Evolutionary conservation across 306 rosid species (phyloP), one percentile per base, ranked within the genome.

Genomic region (Cicer cuneatum): DNA sequence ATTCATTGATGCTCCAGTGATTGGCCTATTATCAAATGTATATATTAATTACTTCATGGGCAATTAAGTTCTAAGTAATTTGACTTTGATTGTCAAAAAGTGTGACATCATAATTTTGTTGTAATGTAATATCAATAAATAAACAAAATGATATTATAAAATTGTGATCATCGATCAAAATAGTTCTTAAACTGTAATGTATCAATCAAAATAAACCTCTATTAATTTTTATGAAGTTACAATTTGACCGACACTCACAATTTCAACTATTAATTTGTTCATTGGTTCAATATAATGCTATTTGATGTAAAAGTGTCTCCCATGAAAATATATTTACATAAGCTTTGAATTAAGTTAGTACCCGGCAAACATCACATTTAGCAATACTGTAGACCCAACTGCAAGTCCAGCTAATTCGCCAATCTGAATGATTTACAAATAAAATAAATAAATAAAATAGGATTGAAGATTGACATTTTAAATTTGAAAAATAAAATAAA

Each of bases 331-430:
- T 21, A 45, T 21, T 56, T 12, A 21, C 6, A 18, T 10, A 61
- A 8, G 19, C 5, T 79, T 15, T 10, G 45, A 11, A 72, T 68
- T 29, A 38, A 61, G 47, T 21, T 5, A 19, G 18, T 90, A 93
- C 98, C 96, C 96, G 7, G 96, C 83, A 79, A 87, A 83, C 85
- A 90, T 13, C 60, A 93, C 98, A 58, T 92, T 92, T 10, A 92
- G 89, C 10, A 90, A 85, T 48, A 92, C 85, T 0, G 96, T 90
- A 5, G 90, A 53, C 6, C 98, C 98, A 33, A 90, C 82, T 0
- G 96, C 96, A 41, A 88, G 85, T 4, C 98, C 98, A 5, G 96
- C 95, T 72, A 93, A 86, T 77, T 93, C 96, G 39, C 96, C 95
- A 33, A 93, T 82, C 98, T 93, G 83, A 35, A 64, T 0, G 5